Conservation (phyloP, 2,329 filamentous ascomycete species). For the Furcasterigmium sp. region DNA sequence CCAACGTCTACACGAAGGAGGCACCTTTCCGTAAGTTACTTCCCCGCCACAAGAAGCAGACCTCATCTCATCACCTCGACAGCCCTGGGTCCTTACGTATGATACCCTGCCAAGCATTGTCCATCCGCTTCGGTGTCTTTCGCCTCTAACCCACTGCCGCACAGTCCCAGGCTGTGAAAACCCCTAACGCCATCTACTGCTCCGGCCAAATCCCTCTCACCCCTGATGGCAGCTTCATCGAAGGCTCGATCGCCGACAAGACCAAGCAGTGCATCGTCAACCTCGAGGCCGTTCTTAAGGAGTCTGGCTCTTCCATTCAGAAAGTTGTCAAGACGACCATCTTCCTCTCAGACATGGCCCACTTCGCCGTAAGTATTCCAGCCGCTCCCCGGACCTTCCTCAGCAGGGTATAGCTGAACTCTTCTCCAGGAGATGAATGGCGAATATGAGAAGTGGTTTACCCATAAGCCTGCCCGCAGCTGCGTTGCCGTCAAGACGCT, state of each 20-base stretch:
- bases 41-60: background rate
- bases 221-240: constrained; percentile 47
- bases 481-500: constrained; percentile 88
- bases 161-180: constrained; percentile 64
- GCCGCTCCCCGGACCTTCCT: no score
- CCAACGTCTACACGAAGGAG: constrained; percentile 52
- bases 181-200: constrained; percentile 59
- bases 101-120: constrained; percentile 16
- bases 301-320: constrained; percentile 70
- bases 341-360: constrained; percentile 86
- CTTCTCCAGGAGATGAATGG: constrained; percentile 66
- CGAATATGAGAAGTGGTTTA: constrained; percentile 79
- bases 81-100: constrained; percentile 62
- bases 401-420: background rate
- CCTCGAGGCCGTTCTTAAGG: constrained; percentile 76
- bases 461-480: constrained; percentile 79
- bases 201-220: constrained; percentile 69
- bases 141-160: constrained; percentile 10
- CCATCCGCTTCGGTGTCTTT: background rate
- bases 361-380: constrained; percentile 59
- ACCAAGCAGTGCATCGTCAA: constrained; percentile 65
- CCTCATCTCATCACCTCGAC: constrained; percentile 8
- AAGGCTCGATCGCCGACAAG: constrained; percentile 59
- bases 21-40: constrained; percentile 49
- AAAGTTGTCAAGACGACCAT: constrained; percentile 89